Conservation (phyloP, 495 filamentous ascomycete genomes). For the Pseudoneurospora amorphoporcata region DNA sequence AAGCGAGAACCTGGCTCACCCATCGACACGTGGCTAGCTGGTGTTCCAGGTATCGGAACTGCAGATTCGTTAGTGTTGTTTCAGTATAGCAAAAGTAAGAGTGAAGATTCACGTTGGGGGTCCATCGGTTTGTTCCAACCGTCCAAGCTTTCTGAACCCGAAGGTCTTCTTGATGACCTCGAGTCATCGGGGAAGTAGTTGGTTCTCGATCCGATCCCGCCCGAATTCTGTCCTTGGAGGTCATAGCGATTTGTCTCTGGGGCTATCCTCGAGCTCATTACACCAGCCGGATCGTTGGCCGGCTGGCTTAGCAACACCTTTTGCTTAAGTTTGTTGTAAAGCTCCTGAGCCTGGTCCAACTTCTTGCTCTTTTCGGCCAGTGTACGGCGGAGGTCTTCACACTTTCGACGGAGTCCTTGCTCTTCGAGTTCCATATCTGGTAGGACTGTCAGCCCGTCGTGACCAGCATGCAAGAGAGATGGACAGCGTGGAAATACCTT, state of each 20-base stretch:
- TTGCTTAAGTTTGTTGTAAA: conserved; percentile 76
- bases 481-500: conserved; percentile 9
- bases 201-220: neutral
- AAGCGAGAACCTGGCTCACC: neutral
- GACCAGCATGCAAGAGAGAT: neutral
- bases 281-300: conserved; percentile 58
- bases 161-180: neutral
- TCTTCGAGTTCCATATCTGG: conserved; percentile 57
- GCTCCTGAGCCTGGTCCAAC: conserved; percentile 66
- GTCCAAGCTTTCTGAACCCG: neutral
- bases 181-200: neutral
- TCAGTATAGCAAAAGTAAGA: neutral
- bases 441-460: neutral
- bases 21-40: neutral
- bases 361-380: conserved; percentile 66
- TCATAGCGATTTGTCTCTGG: neutral
- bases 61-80: neutral
- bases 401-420: conserved; percentile 60
- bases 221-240: neutral
- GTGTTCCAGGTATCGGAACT: neutral
- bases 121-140: conserved; percentile 2
- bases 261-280: conserved; percentile 49
- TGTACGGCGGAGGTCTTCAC: conserved; percentile 59
- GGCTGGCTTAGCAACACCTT: conserved; percentile 59
- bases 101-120: conserved; percentile 2